Evolutionary conservation across 2,329 filamentous ascomycete species (phyloP).

Genomic region (Cladosporium sphaerospermum): DNA sequence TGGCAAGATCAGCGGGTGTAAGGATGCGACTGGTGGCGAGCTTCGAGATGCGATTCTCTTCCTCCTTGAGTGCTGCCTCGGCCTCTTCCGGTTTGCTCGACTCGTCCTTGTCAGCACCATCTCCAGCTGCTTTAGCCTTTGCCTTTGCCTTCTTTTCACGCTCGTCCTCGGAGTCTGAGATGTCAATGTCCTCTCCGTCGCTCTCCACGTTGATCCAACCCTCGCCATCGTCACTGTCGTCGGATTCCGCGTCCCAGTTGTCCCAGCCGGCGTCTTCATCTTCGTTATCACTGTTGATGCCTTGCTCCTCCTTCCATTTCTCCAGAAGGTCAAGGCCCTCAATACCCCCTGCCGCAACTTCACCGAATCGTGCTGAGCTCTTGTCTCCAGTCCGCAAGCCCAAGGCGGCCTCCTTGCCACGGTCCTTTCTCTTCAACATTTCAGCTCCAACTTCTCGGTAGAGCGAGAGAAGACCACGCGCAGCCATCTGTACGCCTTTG

Average conservation of each 20-base stretch:
- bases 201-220: conserved; percentile 90
- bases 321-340: conserved; percentile 88
- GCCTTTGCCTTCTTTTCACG: conserved; percentile 42
- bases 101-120: conserved; percentile 11
- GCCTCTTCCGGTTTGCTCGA: conserved; percentile 24
- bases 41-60: conserved; percentile 47
- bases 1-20: conserved; percentile 91
- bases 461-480: conserved; percentile 80
- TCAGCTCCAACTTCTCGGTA: conserved; percentile 89
- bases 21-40: conserved; percentile 91
- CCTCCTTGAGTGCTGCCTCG: conserved; percentile 24
- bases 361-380: conserved; percentile 73
- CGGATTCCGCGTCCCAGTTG: conserved; percentile 57
- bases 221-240: conserved; percentile 64
- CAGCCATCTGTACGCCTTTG: conserved; percentile 98
- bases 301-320: conserved; percentile 89
- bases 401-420: conserved; percentile 86
- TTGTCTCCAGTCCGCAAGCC: conserved; percentile 69
- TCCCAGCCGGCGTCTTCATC: conserved; percentile 50
- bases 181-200: conserved; percentile 68
- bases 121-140: conserved; percentile 10
- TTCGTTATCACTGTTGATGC: conserved; percentile 52
- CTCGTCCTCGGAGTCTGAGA: conserved; percentile 68
- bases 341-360: conserved; percentile 72
- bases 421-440: conserved; percentile 79